Base-by-base conservation (phyloP, 164 flowering plant species). In the Litsea cubeba region DNA sequence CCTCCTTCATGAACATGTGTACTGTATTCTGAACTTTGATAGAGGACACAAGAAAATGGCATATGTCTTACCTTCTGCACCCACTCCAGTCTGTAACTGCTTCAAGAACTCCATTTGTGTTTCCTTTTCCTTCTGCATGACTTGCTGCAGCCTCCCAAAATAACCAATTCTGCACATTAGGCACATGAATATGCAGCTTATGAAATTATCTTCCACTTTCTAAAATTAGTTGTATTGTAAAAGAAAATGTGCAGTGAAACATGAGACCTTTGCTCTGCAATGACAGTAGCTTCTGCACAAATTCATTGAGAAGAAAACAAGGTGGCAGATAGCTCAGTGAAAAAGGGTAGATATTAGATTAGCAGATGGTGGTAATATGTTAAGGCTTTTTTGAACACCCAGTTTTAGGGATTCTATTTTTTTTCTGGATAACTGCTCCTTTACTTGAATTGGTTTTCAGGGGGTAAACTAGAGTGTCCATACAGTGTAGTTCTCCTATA, bases 41-140 rank as follows among this genome's bases (percentile, higher is more conserved):
- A 5, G 60, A 15, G 7, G 60, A 20, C 60, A 54, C 60, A 54
- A 54, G 60, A 54, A 54, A 54, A 54, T 18, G 5, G 40, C 12
- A 22, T 60, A 11, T 30, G 5, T 35, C 65, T 79, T 79, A 90
- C 88, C 76, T 62, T 66, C 71, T 71, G 46, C 62, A 35, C 65
- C 68, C 65, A 71, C 77, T 78, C 82, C 83, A 46, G 32, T 65
- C 65, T 79, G 84, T 57, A 78, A 63, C 71, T 76, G 85, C 71
- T 83, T 84, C 80, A 84, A 60, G 79, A 88, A 90, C 12, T 83
- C 72, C 68, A 71, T 54, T 26, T 88, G 89, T 62, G 67, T 80
- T 73, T 86, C 88, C 82, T 88, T 92, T 76, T 94, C 93, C 72
- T 23, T 79, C 80, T 83, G 93, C 82, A 92, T 85, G 73, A 91